Evolutionary conservation across 345 rosid genomes (phyloP).

Genomic region (Clarkia xantiana): DNA sequence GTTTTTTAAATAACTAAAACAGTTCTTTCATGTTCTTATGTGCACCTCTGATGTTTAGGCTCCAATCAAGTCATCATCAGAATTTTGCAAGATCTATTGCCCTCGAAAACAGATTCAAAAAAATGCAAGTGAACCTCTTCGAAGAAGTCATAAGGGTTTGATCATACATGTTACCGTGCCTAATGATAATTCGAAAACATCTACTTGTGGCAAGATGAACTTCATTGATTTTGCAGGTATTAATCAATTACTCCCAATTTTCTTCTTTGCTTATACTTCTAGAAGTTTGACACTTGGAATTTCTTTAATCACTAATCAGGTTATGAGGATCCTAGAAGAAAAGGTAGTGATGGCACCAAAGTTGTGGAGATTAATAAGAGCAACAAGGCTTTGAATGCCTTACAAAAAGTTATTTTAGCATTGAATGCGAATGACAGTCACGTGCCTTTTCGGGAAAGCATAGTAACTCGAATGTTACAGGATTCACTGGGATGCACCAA

Average conservation of each 20-base stretch:
- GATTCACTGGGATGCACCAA: conserved; percentile 47
- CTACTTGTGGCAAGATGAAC: conserved; percentile 40
- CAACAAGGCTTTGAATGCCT: conserved; percentile 52
- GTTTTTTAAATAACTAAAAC: too few species aligned
- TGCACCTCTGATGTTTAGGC: conserved; percentile 20
- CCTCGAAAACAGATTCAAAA: conserved; percentile 18
- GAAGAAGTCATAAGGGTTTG: conserved; percentile 41
- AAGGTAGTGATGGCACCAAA: conserved; percentile 19
- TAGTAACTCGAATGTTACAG: conserved; percentile 54
- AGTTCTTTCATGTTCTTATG: background rate
- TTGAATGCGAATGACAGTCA: conserved; percentile 44
- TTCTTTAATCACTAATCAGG: conserved; percentile 33
- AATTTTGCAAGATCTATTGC: conserved; percentile 35
- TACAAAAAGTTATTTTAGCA: conserved; percentile 55
- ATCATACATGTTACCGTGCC: conserved; percentile 28
- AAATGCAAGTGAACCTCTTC: conserved; percentile 15
- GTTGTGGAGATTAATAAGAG: conserved; percentile 32
- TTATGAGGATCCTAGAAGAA: conserved; percentile 47
- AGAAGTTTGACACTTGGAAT: background rate
- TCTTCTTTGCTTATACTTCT: background rate
- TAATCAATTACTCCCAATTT: background rate
- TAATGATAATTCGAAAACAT: conserved; percentile 6
- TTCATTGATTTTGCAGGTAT: conserved; percentile 69
- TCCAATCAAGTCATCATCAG: conserved; percentile 34
- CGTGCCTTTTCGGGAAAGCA: conserved; percentile 73